Percentiles rank a stretch among this genome's conserved stretches.
Evolutionary conservation across 2,329 filamentous ascomycete genomes (phyloP).

Genomic region (Drechslerella stenobrocha): DNA sequence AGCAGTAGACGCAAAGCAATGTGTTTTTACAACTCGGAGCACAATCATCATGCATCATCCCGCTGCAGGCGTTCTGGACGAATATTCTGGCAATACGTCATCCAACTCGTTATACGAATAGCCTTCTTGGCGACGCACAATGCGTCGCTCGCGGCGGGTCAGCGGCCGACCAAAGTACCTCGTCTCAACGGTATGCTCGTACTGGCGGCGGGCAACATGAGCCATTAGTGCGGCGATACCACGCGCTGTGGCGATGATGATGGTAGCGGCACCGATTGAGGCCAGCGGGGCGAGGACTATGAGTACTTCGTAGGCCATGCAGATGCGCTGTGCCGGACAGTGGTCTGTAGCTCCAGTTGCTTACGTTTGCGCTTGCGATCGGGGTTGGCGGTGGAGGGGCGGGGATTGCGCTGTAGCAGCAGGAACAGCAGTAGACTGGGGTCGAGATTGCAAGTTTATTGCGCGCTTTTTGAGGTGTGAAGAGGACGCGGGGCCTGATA

Average conservation of each 20-base stretch:
- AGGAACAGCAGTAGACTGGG: background rate
- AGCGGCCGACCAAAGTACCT: constrained; percentile 14
- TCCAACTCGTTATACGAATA: constrained; percentile 8
- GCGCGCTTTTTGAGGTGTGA: background rate
- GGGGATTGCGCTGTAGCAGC: background rate
- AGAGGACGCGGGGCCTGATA: background rate
- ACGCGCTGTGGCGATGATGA: constrained; percentile 1
- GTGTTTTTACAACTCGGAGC: too few relatives aligned
- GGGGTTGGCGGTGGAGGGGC: background rate
- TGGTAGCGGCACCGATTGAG: constrained; percentile 5
- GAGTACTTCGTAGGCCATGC: constrained; percentile 8
- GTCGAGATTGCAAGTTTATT: background rate
- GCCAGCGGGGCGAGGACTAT: constrained; percentile 7
- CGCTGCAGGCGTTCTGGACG: background rate
- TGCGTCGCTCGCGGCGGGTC: background rate
- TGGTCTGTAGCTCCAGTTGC: background rate
- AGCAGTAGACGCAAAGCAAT: too few relatives aligned
- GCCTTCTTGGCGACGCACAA: background rate
- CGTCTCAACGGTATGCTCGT: background rate
- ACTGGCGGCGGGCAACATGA: background rate
- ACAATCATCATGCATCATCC: background rate
- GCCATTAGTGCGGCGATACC: background rate
- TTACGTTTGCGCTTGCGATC: background rate
- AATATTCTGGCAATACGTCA: constrained; percentile 12
- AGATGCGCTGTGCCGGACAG: background rate